A percentile compares a stretch with the other conserved stretches of the same genome.
phyloP scores from a whole-genome alignment of 176 grass and related monocot species.

The Lolium perenne region DNA sequence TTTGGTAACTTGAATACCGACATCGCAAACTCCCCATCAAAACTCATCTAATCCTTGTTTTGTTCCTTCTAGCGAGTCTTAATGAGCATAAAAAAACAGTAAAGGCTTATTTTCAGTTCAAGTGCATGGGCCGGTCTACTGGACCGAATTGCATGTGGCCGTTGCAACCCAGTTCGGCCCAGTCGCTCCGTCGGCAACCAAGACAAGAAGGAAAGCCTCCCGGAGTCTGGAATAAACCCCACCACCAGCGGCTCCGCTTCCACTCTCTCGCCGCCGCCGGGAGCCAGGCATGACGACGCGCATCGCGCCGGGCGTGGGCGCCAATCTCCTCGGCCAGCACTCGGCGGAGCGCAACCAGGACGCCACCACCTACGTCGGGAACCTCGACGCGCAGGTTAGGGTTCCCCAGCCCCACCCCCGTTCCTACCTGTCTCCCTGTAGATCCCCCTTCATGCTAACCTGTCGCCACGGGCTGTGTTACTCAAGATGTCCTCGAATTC shows the following conservation, averaged over 20 bases:
- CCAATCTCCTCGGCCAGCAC: conserved; percentile 95
- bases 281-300: conserved; percentile 75
- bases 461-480: not conserved
- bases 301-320: conserved; percentile 96
- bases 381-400: conserved; percentile 91
- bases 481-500: not conserved
- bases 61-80: too few relatives aligned
- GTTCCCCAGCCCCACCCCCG: not conserved
- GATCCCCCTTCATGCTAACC: not conserved
- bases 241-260: not conserved
- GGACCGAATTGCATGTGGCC: not conserved
- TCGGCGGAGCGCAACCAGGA: conserved; percentile 97
- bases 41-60: too few relatives aligned
- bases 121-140: not conserved
- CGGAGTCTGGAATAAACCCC: conserved; percentile 37
- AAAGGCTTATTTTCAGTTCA: not conserved
- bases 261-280: conserved; percentile 3
- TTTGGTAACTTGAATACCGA: too few relatives aligned
- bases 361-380: conserved; percentile 97
- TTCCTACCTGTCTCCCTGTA: not conserved
- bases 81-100: too few relatives aligned
- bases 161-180: not conserved
- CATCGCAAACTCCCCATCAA: too few relatives aligned
- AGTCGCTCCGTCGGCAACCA: not conserved
- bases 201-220: not conserved